Conservation (phyloP, 2,329 filamentous ascomycete species). For the Cordyceps militaris region DNA sequence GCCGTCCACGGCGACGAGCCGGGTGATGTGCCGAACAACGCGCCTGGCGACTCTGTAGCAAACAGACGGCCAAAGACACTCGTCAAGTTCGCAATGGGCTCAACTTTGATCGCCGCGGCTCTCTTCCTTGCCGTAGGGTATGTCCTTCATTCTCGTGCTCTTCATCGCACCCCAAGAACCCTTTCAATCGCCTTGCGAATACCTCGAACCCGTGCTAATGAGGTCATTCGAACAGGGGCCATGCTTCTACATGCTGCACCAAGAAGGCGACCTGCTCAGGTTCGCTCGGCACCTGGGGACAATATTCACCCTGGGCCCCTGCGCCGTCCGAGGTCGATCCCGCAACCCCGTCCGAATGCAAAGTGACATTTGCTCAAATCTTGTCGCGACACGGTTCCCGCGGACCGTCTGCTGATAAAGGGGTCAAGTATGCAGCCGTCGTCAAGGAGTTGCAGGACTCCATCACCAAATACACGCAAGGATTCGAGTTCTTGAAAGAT, state of each 20-base stretch:
- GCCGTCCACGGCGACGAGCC: slow-evolving; percentile 4
- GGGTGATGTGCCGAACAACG: background rate
- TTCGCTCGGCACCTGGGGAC: slow-evolving; percentile 69
- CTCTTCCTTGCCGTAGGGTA: slow-evolving; percentile 6
- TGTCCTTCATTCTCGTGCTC: background rate
- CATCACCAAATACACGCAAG: slow-evolving; percentile 50
- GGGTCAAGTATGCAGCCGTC: slow-evolving; percentile 53
- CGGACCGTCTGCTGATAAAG: slow-evolving; percentile 67
- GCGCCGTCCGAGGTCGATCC: slow-evolving; percentile 59
- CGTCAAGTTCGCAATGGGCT: slow-evolving; percentile 1
- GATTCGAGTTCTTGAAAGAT: slow-evolving; percentile 62
- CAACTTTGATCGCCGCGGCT: slow-evolving; percentile 3
- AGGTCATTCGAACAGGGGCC: background rate
- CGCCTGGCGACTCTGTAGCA: background rate
- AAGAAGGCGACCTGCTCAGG: slow-evolving; percentile 7
- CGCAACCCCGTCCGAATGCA: slow-evolving; percentile 58
- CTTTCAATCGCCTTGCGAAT: background rate
- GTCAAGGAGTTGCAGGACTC: slow-evolving; percentile 57
- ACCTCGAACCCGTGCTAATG: background rate
- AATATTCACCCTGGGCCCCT: slow-evolving; percentile 79
- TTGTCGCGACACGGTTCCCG: slow-evolving; percentile 81
- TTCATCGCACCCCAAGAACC: background rate
- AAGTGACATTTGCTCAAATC: slow-evolving; percentile 71
- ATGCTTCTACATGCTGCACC: background rate
- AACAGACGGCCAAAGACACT: background rate